Evolutionary conservation across 2,329 filamentous ascomycete genomes (phyloP).

Genomic region (Pyrenochaeta sp.): DNA sequence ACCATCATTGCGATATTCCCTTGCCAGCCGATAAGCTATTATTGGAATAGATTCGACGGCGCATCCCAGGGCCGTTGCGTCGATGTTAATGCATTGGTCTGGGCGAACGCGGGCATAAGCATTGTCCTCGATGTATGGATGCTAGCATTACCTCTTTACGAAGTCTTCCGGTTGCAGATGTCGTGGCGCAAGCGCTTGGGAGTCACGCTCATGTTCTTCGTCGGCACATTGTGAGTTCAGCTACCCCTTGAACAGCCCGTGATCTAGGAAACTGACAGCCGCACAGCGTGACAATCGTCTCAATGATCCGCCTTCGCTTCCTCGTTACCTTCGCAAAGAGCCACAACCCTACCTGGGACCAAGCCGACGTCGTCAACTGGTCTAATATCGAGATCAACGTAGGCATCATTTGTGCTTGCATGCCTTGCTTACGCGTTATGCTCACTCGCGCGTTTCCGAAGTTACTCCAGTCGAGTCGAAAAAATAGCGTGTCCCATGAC

Average conservation of each 20-base stretch:
- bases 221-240: conserved; percentile 42
- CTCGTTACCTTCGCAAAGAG: conserved; percentile 51
- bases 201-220: conserved; percentile 43
- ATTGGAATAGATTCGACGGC: conserved; percentile 38
- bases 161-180: conserved; percentile 37
- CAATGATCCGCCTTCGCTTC: conserved; percentile 50
- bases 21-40: conserved; percentile 38
- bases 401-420: conserved; percentile 51
- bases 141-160: conserved; percentile 38
- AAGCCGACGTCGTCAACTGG: conserved; percentile 23
- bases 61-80: conserved; percentile 29
- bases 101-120: conserved; percentile 37
- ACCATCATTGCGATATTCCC: conserved; percentile 29
- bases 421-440: conserved; percentile 48
- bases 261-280: no score
- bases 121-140: conserved; percentile 31
- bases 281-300: conserved; percentile 45
- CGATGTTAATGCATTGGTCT: conserved; percentile 41
- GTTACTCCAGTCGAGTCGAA: no score
- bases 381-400: conserved; percentile 24
- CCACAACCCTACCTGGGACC: conserved; percentile 46
- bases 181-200: conserved; percentile 40
- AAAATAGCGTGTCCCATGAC: no score
- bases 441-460: conserved; percentile 43
- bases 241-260: no score